Conservation (phyloP, 2,329 filamentous ascomycete species). For the Fusarium sp. region DNA sequence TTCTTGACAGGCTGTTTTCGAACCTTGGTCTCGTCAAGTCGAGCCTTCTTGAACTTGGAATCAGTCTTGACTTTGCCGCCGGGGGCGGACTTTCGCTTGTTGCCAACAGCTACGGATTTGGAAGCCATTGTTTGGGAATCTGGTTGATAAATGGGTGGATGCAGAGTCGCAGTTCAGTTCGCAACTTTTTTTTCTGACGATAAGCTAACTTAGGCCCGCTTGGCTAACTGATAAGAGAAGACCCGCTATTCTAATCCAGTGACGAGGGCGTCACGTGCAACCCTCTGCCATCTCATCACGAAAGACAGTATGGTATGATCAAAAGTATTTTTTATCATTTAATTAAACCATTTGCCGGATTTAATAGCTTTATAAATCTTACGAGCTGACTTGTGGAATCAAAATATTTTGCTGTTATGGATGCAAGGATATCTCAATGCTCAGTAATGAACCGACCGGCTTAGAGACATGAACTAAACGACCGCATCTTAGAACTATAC, state of each 20-base stretch:
- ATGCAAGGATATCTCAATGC: too few species aligned
- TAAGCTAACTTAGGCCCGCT: conserved; percentile 34
- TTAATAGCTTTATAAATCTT: too few species aligned
- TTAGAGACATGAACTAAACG: too few species aligned
- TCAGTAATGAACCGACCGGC: too few species aligned
- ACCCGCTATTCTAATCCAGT: conserved; percentile 10
- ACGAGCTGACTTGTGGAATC: neutral
- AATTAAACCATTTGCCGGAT: too few species aligned
- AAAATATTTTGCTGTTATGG: too few species aligned
- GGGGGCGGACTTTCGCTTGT: conserved; percentile 69
- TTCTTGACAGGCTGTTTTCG: conserved; percentile 57
- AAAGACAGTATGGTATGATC: neutral
- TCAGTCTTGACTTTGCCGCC: conserved; percentile 59
- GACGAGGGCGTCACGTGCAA: conserved; percentile 24
- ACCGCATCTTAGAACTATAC: too few species aligned
- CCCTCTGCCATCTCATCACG: neutral
- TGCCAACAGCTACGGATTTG: conserved; percentile 61
- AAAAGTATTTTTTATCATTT: neutral
- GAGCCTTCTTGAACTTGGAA: conserved; percentile 65
- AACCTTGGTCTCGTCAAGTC: conserved; percentile 55
- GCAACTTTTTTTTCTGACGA: conserved; percentile 49
- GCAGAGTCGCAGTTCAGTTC: conserved; percentile 39
- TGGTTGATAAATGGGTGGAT: conserved; percentile 31
- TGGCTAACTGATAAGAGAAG: conserved; percentile 34
- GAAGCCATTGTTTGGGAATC: conserved; percentile 59